phyloP scores from a whole-genome alignment of 192 early-diverging fungal species.

The Obelidium mucronatum region DNA sequence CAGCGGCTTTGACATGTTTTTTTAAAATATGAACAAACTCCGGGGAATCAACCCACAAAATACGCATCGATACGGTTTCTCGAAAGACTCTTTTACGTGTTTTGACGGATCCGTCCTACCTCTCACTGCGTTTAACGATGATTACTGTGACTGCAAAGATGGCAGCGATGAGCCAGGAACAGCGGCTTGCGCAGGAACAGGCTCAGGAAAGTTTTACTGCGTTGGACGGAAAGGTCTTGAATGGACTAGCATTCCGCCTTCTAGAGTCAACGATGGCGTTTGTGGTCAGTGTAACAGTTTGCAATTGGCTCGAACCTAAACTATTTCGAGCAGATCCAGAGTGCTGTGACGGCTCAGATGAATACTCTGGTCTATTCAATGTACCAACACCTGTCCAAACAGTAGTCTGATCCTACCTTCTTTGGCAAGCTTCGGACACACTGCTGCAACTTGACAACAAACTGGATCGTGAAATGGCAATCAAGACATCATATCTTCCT shows the following conservation, averaged over 20 bases:
- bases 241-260: slow-evolving; percentile 66
- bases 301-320: background rate
- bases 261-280: slow-evolving; percentile 90
- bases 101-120: slow-evolving; percentile 76
- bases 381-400: background rate
- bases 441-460: background rate
- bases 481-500: background rate
- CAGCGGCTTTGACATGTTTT: background rate
- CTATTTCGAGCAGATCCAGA: slow-evolving; percentile 59
- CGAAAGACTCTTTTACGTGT: slow-evolving; percentile 49
- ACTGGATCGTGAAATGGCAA: slow-evolving; percentile 9
- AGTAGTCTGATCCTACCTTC: background rate
- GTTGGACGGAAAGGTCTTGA: slow-evolving; percentile 75
- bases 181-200: slow-evolving; percentile 86
- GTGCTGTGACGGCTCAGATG: slow-evolving; percentile 97
- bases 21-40: background rate
- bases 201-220: slow-evolving; percentile 84
- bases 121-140: slow-evolving; percentile 80
- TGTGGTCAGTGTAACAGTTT: slow-evolving; percentile 65
- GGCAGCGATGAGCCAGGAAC: slow-evolving; percentile 94
- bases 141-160: slow-evolving; percentile 94
- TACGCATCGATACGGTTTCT: background rate
- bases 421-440: no score
- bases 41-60: background rate
- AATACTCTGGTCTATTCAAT: slow-evolving; percentile 61